Evolutionary conservation across 352 stramenopile species (phyloP).

Genomic region (Pythium dissimile): DNA sequence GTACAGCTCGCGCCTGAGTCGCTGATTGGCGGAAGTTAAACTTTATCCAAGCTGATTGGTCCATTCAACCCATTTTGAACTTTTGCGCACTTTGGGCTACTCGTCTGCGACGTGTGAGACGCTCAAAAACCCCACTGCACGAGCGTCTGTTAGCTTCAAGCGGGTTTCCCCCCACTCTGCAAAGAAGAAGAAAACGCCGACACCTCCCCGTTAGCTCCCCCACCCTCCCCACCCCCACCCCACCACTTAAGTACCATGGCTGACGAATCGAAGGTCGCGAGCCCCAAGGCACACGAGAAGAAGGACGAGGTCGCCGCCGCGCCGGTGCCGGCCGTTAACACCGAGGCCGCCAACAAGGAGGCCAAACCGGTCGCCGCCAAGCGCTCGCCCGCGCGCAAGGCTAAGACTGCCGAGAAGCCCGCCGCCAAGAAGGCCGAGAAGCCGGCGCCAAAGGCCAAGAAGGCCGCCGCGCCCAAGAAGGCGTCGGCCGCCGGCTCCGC

Average conservation of each 20-base stretch:
- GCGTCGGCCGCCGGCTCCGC: conserved; percentile 25
- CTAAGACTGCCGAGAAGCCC: conserved; percentile 49
- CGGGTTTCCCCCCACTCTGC: conserved; percentile 10
- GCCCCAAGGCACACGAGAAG: conserved; percentile 26
- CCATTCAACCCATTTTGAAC: conserved; percentile 11
- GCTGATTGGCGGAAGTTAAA: conserved; percentile 30
- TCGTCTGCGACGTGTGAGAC: conserved; percentile 21
- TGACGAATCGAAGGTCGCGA: conserved; percentile 55
- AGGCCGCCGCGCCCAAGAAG: conserved; percentile 30
- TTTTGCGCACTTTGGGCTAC: conserved; percentile 21
- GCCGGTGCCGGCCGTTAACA: conserved; percentile 6
- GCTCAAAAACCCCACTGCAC: conserved; percentile 3
- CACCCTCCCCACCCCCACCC: neutral
- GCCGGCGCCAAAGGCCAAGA: conserved; percentile 19
- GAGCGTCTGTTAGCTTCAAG: conserved; percentile 1
- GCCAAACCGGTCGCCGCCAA: conserved; percentile 17
- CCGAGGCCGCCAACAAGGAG: conserved; percentile 19
- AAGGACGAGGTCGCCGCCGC: conserved; percentile 17
- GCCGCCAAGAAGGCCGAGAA: conserved; percentile 37
- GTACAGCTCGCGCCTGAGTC: neutral
- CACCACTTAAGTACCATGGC: conserved; percentile 13
- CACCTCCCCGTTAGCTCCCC: neutral
- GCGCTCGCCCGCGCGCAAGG: conserved; percentile 47
- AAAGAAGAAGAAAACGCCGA: conserved; percentile 17
- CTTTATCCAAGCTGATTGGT: conserved; percentile 18